Evolutionary conservation across 2,329 filamentous ascomycete genomes (phyloP).

Genomic region (Cercospora zeina): DNA sequence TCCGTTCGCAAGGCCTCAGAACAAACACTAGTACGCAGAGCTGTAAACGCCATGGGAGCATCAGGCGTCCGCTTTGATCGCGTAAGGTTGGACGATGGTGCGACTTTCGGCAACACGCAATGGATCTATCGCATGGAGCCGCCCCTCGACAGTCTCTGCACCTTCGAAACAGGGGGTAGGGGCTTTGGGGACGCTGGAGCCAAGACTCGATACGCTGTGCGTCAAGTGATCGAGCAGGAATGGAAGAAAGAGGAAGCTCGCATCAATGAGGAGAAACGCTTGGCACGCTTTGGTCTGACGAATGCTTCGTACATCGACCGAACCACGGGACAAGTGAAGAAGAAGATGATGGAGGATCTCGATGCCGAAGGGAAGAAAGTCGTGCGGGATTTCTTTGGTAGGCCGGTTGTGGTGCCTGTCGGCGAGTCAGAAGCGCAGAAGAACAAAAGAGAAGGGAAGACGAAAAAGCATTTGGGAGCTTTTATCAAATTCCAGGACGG

Average conservation of each 20-base stretch:
- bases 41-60: slow-evolving; percentile 79
- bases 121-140: slow-evolving; percentile 97
- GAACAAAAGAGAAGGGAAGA: slow-evolving; percentile 42
- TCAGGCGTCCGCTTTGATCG: slow-evolving; percentile 79
- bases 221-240: slow-evolving; percentile 91
- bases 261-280: slow-evolving; percentile 65
- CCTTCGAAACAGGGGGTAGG: slow-evolving; percentile 68
- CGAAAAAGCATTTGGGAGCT: slow-evolving; percentile 73
- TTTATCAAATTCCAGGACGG: slow-evolving; percentile 93
- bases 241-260: slow-evolving; percentile 70
- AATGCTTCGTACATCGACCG: slow-evolving; percentile 25
- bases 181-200: slow-evolving; percentile 55
- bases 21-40: slow-evolving; percentile 74
- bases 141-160: slow-evolving; percentile 74
- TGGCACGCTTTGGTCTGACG: slow-evolving; percentile 63
- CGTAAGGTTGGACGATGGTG: slow-evolving; percentile 66
- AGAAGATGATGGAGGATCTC: slow-evolving; percentile 28
- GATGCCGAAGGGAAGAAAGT: slow-evolving; percentile 44
- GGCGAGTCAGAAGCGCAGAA: slow-evolving; percentile 42
- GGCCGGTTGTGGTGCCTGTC: slow-evolving; percentile 58
- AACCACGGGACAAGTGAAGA: slow-evolving; percentile 19
- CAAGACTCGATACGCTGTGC: slow-evolving; percentile 82
- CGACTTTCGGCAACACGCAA: slow-evolving; percentile 28
- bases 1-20: slow-evolving; percentile 87
- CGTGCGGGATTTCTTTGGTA: slow-evolving; percentile 84